phyloP scores from a whole-genome alignment of 2,329 filamentous ascomycete genomes.

The Cordyceps pruinosa region DNA sequence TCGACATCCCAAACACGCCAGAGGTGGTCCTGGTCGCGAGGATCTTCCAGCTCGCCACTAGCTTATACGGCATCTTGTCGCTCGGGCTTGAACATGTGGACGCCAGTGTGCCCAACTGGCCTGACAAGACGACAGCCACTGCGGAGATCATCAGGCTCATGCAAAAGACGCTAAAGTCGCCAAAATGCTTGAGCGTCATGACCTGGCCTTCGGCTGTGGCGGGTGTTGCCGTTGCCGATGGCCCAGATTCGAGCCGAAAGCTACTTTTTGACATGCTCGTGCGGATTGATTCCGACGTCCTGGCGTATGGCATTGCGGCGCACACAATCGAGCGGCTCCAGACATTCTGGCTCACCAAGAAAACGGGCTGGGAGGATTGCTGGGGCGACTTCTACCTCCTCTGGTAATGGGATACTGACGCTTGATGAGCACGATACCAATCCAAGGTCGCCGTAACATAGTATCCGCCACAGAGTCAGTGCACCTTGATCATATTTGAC shows the following conservation, averaged over 20 bases:
- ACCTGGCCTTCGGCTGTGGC: not conserved
- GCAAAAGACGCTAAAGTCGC: not conserved
- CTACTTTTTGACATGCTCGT: not conserved
- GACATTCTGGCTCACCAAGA: not conserved
- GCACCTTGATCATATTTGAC: not conserved
- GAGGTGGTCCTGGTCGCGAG: conserved; percentile 2
- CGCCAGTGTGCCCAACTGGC: not conserved
- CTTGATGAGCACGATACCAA: not conserved
- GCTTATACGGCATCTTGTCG: conserved; percentile 3
- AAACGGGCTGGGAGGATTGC: conserved; percentile 8
- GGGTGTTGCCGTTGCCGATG: conserved; percentile 1
- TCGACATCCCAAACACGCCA: not conserved
- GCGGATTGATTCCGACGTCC: not conserved
- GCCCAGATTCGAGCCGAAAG: not conserved
- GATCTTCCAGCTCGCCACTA: conserved; percentile 7
- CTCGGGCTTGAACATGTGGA: not conserved
- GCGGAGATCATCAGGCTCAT: not conserved
- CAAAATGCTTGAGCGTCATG: conserved; percentile 2
- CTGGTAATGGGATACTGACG: not conserved
- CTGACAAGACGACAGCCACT: not conserved
- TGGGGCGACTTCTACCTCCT: conserved; percentile 8
- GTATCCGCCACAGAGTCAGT: not conserved
- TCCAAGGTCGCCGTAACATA: not conserved
- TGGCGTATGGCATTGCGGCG: conserved; percentile 8
- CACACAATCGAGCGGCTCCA: not conserved